A percentile compares a stretch with the other conserved stretches of the same genome.
Evolutionary conservation across 2,329 filamentous ascomycete species (phyloP).

Genomic region (Exophiala sp.): DNA sequence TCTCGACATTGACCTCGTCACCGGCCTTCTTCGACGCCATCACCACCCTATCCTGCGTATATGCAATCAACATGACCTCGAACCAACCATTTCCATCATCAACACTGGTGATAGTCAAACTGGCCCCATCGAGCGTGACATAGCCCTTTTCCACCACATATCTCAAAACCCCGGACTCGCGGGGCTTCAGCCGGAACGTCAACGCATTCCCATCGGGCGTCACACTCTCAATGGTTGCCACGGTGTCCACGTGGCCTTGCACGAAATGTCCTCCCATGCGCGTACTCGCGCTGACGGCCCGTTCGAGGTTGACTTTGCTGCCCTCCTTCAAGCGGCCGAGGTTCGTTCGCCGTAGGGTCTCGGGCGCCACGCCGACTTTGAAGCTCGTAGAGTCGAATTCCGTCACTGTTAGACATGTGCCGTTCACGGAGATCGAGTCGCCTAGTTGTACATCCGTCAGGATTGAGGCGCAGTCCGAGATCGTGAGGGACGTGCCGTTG

Average conservation of each 20-base stretch:
- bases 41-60: slow-evolving; percentile 89
- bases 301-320: slow-evolving; percentile 82
- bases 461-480: slow-evolving; percentile 68
- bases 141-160: slow-evolving; percentile 97
- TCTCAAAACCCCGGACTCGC: slow-evolving; percentile 54
- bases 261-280: slow-evolving; percentile 98
- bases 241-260: slow-evolving; percentile 93
- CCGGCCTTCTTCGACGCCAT: slow-evolving; percentile 71
- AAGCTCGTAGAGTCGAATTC: slow-evolving; percentile 57
- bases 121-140: slow-evolving; percentile 88
- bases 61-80: slow-evolving; percentile 96
- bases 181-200: slow-evolving; percentile 73
- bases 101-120: slow-evolving; percentile 83
- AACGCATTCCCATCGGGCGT: slow-evolving; percentile 83
- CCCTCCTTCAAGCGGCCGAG: slow-evolving; percentile 65
- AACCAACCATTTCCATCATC: slow-evolving; percentile 72
- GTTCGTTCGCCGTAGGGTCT: slow-evolving; percentile 93
- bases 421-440: slow-evolving; percentile 93
- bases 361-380: slow-evolving; percentile 89
- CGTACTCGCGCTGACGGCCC: slow-evolving; percentile 81
- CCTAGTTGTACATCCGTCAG: slow-evolving; percentile 78
- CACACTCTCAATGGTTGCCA: slow-evolving; percentile 66
- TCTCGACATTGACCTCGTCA: slow-evolving; percentile 84
- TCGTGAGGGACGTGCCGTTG: slow-evolving; percentile 84
- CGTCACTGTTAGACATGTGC: slow-evolving; percentile 92